Evolutionary conservation across 2,329 filamentous ascomycete species (phyloP), one percentile per base, ranked within the genome.

Genomic region (Lasiodiplodia sp.): DNA sequence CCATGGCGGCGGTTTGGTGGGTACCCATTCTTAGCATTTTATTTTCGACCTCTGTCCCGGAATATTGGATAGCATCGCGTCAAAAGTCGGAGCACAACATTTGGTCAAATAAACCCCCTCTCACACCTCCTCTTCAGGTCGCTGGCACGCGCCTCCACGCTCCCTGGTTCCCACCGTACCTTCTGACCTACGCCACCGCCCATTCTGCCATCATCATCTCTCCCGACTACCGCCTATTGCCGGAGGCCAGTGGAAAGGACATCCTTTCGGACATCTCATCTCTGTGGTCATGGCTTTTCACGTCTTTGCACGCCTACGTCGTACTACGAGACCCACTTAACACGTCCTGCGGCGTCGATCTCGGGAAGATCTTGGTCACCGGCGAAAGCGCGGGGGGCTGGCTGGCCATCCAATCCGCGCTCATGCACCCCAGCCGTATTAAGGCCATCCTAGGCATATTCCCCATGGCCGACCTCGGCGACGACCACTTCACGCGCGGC

Each of bases 141-240:
- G 71, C 71, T 8, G 78, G 78, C 12, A 73, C 74, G 31, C 75
- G 73, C 21, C 68, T 76, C 28, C 76, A 74, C 66, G 62, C 74
- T 0, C 69, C 73, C 21, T 79, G 77, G 77, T 75, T 76, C 62
- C 69, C 73, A 2, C 70, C 73, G 10, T 80, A 71, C 63, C 73
- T 80, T 8, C 72, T 84, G 8, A 77, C 83, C 8, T 76, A 83
- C 49, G 76, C 80, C 28, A 74, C 77, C 1, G 70, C 74, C 31
- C 78, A 81, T 60, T 73, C 73, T 16, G 83, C 85, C n/a, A 80
- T 87, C 55, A 76, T 83, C 31, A 72, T 87, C 7, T 75, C 80
- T 1, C 81, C 84, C 0, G 83, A 85, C 73, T 85, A 87, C 75
- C 84, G 85, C 10, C 80, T 87, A 3, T 70, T 85, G n/a, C 85